Percentiles rank a stretch among this genome's conserved stretches.
Conservation (phyloP, 257 asterid genomes). For the Agastache rugosa region DNA sequence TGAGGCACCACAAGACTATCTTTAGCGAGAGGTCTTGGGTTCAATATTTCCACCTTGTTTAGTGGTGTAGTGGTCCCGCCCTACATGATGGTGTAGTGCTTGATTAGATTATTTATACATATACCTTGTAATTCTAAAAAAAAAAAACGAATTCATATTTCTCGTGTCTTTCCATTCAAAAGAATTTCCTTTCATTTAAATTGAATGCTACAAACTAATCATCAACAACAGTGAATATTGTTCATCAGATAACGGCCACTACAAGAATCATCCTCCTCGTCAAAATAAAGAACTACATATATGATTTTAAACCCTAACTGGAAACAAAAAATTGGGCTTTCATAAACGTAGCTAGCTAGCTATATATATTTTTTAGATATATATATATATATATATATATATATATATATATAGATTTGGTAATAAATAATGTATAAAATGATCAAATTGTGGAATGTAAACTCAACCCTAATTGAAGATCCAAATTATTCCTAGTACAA, state of each 20-base stretch:
- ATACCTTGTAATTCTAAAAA: too few relatives aligned
- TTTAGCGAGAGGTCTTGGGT: too few relatives aligned
- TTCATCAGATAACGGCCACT: neutral
- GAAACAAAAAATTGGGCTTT: constrained; percentile 3
- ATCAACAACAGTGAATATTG: neutral
- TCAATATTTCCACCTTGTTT: too few relatives aligned
- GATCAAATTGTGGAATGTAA: constrained; percentile 53
- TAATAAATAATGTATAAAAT: neutral
- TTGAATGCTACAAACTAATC: neutral
- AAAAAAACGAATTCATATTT: neutral
- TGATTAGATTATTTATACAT: too few relatives aligned
- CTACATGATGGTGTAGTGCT: too few relatives aligned
- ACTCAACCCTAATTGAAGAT: constrained; percentile 81
- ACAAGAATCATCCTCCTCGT: constrained; percentile 1
- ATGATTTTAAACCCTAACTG: constrained; percentile 25
- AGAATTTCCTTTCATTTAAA: neutral
- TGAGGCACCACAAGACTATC: too few relatives aligned
- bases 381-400: too few relatives aligned
- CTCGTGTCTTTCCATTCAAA: neutral
- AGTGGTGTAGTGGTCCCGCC: too few relatives aligned
- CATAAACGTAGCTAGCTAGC: too few relatives aligned
- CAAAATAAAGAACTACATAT: constrained; percentile 3
- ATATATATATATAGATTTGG: neutral
- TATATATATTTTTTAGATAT: too few relatives aligned
- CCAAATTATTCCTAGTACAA: constrained; percentile 52